Base-by-base conservation (phyloP, 2,329 filamentous ascomycete genomes). In the Huntiella abstrusa region DNA sequence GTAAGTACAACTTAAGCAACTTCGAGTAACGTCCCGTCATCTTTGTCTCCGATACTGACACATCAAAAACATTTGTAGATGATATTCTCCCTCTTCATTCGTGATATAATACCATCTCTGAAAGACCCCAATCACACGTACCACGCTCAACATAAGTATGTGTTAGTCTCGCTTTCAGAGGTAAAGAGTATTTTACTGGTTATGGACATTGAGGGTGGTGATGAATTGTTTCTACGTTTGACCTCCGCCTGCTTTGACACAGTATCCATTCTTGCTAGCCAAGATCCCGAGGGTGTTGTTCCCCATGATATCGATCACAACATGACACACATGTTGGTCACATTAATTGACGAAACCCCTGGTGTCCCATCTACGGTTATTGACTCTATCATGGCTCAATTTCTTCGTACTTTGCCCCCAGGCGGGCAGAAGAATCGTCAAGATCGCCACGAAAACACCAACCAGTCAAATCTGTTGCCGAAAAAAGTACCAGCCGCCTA, bases 141-240 rank as follows among this genome's bases (percentile, higher is more conserved):
- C 67, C 88, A 93, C 62, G 78, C 77, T 51, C 87, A 96, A 61
- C 85, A 98, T 64, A 78, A 91, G 62, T 91, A 92, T 57, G 83
- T 95, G 51, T 69, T 98, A 51, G 76, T 78, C 51, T 95, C 87
- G 13, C 72, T 98, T 28, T 80, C 85, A 47, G 85, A 93, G 54
- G 83, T 94, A 54, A 94, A 96, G 68, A 95, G 86, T 63, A 84
- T 98, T 37, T 74, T 96, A 6, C 75, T 98, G 36, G 73, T 98
- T 53, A 82, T 83, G 51, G 91, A 98, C 55, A 74, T 96, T 35
- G 80, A 86, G 19, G 80, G 82, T 48, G 75, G 83, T 44, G 85
- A 94, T 48, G 73, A 76, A 28, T 71, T 96, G 39, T 76, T 92
- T 19, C 66, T 84, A 6, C 75, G 81, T 41, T 71, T 98, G 3